Evolutionary conservation across 495 filamentous ascomycete genomes (phyloP).

Genomic region (Aspergillus leporis): DNA sequence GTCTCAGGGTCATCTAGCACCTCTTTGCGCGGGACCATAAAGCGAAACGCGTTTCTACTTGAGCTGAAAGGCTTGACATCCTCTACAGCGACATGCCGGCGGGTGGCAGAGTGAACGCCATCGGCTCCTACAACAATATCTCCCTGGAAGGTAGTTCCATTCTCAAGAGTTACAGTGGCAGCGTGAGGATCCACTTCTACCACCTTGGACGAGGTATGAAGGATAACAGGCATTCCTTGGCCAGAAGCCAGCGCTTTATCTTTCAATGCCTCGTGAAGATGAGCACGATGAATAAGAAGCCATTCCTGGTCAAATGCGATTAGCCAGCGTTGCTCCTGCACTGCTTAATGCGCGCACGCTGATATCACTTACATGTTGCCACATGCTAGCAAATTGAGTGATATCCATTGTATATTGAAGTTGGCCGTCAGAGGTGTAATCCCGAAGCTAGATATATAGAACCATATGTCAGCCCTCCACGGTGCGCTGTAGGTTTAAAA

Average conservation of each 20-base stretch:
- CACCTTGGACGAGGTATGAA: slow-evolving; percentile 47
- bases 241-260: slow-evolving; percentile 38
- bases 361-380: background rate
- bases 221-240: slow-evolving; percentile 38
- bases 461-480: background rate
- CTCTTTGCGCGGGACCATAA: slow-evolving; percentile 49
- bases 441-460: background rate
- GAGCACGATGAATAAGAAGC: slow-evolving; percentile 53
- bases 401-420: background rate
- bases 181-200: slow-evolving; percentile 42
- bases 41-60: slow-evolving; percentile 63
- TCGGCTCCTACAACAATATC: slow-evolving; percentile 54
- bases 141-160: slow-evolving; percentile 37
- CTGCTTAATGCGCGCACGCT: background rate
- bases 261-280: slow-evolving; percentile 51
- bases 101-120: slow-evolving; percentile 51
- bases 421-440: background rate
- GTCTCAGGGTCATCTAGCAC: slow-evolving; percentile 50
- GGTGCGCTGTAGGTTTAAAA: background rate
- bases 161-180: slow-evolving; percentile 42
- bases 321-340: background rate
- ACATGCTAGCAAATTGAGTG: background rate
- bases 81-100: slow-evolving; percentile 43
- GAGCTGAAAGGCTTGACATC: slow-evolving; percentile 42
- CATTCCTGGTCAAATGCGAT: slow-evolving; percentile 32